Evolutionary conservation across 225 moss, liverwort and hornwort species (phyloP), one percentile per base, ranked within the genome.

Genomic region (Climacium dendroides): DNA sequence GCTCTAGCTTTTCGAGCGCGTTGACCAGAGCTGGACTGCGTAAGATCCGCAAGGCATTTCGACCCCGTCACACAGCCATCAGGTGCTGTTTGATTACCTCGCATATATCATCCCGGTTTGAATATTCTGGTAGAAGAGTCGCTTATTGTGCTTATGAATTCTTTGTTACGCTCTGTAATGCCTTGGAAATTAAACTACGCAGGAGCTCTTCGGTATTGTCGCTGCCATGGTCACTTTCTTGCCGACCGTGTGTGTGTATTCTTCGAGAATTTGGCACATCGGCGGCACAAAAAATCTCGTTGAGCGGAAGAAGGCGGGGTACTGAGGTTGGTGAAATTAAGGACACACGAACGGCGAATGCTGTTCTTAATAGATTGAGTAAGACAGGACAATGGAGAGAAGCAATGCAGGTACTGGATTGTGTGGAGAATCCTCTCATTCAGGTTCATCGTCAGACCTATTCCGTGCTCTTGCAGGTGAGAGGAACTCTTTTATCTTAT

Each of bases 401-500:
- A 85, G 94, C 92, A 80, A 88, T 92, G 91, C 89, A 74, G 80
- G 87, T 94, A n/a, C 88, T 94, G 82, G 76, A 81, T 41, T 7
- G 50, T 39, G 65, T 91, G 83, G 73, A 89, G 39, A 80, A 73
- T 83, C 52, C 89, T 61, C 84, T 32, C 65, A 58, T 94, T 54
- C 88, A 54, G 64, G 85, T 89, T 65, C 82, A 89, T 87, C 88
- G 88, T 39, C 88, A 88, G 83, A 91, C 87, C 13, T 94, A 91
- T 87, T 91, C 90, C 62, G 83, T 71, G 87, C 92, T 94, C 74
- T 91, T 94, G 88, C 91, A 94, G 89, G 94, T 92, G 82, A 86
- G 90, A 37, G 48, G 35, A 6, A 39, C 23, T 71, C 15, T 43
- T 52, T 62, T 22, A 41, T 82, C 81, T 60, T 53, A 23, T 35